Conservation (phyloP, 176 grass and related monocot genomes). For the Elymus sibiricus region DNA sequence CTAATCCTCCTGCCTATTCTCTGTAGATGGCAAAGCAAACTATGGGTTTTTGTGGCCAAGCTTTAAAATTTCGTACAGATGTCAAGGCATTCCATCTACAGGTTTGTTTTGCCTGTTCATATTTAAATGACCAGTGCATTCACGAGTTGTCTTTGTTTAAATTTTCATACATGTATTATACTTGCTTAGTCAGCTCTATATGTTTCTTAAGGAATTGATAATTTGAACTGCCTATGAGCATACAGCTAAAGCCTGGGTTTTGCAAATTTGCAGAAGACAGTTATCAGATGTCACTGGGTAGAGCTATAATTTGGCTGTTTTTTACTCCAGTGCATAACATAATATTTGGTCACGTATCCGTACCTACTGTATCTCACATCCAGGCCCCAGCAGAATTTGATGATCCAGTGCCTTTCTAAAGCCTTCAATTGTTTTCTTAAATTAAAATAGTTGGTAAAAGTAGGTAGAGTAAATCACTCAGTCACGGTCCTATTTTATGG, state of each 20-base stretch:
- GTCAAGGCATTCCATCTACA: slow-evolving; percentile 90
- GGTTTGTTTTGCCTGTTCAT: slow-evolving; percentile 47
- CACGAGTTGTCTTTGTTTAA: slow-evolving; percentile 1
- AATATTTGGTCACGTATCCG: not conserved
- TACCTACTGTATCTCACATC: not conserved
- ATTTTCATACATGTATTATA: slow-evolving; percentile 16
- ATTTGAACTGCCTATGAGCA: not conserved
- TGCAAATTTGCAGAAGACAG: not conserved
- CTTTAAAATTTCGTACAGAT: slow-evolving; percentile 80
- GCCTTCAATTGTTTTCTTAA: not conserved
- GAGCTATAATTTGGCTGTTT: not conserved
- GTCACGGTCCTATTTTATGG: not conserved
- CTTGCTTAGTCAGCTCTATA: slow-evolving; percentile 8
- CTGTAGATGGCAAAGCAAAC: slow-evolving; percentile 96
- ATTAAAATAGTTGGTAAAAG: not conserved
- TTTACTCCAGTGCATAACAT: not conserved
- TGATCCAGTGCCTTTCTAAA: not conserved
- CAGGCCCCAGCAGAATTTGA: not conserved
- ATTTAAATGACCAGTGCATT: slow-evolving; percentile 6
- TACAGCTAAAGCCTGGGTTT: not conserved
- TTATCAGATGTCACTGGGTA: not conserved
- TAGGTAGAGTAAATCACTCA: not conserved
- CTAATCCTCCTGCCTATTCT: slow-evolving; percentile 15
- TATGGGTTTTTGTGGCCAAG: slow-evolving; percentile 93
- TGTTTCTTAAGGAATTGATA: not conserved